Evolutionary conservation across 192 early-diverging fungal genomes (phyloP), one percentile per base, ranked within the genome.

Genomic region (Entrophospora sp.): DNA sequence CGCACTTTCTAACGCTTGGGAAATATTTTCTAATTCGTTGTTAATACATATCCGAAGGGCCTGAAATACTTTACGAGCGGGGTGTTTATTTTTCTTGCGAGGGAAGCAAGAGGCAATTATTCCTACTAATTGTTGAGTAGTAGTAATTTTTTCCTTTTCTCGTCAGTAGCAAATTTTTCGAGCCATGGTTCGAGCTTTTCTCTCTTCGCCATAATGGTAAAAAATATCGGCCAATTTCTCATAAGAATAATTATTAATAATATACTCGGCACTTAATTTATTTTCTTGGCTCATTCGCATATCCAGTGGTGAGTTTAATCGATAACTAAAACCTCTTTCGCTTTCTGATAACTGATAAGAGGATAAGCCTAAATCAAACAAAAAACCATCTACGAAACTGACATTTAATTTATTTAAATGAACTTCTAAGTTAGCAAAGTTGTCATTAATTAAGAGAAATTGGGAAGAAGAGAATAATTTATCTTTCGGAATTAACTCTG

Each of bases 181-280:
- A 13, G 56, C 56, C 32, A 59, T 38, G 0, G 25, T 2, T 10
- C 56, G 56, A n/a, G 56, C 56, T 38, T 59, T 59, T 59, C 35
- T 59, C 36, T 59, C 56, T 38, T 59, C 56, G 6, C 56, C 56
- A 59, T 59, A 59, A 30, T 59, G 35, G 18, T 59, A 59, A 59
- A 59, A 59, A 59, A 59, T 59, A 24, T 59, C 56, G 14, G 56
- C 56, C 3, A 59, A 59, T 59, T 59, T 59, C 36, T 59, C 56
- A 2, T 0, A 0, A 0, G 56, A 24, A 38, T 59, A 59, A 59
- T 59, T 59, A 59, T 59, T 59, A 38, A 59, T 59, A 59, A 59
- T 18, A 0, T 59, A 4, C 36, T 59, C 34, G 1, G 56, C 56
- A 2, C 12, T 59, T 38, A 38, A 4, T 38, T 59, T 38, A 38